Evolutionary conservation across 2,329 filamentous ascomycete genomes (phyloP).

Genomic region (Gyromitra esculenta): DNA sequence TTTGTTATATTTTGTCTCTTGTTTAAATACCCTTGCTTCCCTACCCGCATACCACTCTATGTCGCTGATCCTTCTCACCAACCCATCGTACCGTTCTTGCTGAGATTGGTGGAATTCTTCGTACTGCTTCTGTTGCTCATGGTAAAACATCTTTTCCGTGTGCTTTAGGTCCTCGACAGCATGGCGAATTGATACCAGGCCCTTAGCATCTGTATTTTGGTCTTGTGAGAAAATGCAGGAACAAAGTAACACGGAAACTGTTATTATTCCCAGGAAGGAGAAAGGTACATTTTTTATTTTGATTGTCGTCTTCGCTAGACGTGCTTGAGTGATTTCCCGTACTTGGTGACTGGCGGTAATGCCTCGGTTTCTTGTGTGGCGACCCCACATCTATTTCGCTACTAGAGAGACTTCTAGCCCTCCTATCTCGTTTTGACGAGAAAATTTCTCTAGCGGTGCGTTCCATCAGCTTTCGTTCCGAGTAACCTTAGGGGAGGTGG

Average conservation of each 20-base stretch:
- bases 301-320: conserved; percentile 1
- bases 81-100: conserved; percentile 11
- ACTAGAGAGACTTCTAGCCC: neutral
- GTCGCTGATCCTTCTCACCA: conserved; percentile 12
- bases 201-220: conserved; percentile 11
- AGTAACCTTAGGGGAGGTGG: neutral
- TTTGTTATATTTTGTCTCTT: neutral
- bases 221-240: conserved; percentile 12
- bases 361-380: conserved; percentile 25
- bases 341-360: conserved; percentile 2
- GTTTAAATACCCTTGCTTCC: neutral
- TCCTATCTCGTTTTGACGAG: conserved; percentile 15
- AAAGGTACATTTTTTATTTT: conserved; percentile 8
- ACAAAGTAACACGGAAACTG: neutral
- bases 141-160: conserved; percentile 29
- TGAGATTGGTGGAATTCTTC: conserved; percentile 30
- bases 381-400: neutral
- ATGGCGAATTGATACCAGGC: conserved; percentile 24
- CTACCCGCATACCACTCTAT: conserved; percentile 14
- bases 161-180: conserved; percentile 4
- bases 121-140: conserved; percentile 21
- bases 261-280: neutral
- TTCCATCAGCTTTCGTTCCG: conserved; percentile 7
- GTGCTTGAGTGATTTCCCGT: neutral
- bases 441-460: neutral